Conservation (phyloP, 2,329 filamentous ascomycete genomes). For the Penicillium sp. region DNA sequence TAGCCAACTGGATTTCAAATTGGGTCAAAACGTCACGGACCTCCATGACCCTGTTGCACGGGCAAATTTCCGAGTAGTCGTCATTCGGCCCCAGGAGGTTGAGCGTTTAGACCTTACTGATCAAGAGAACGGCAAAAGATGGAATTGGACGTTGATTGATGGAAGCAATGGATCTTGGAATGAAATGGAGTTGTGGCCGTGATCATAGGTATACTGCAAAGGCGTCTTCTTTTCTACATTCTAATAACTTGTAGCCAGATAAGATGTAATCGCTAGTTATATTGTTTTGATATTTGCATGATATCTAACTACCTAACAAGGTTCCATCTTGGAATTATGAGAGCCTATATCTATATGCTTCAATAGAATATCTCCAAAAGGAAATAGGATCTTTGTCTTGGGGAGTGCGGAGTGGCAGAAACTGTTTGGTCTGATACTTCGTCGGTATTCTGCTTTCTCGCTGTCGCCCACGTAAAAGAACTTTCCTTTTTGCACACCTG, state of each 20-base stretch:
- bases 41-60: conserved; percentile 68
- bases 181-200: conserved; percentile 66
- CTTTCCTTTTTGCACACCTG: neutral
- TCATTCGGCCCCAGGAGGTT: conserved; percentile 77
- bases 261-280: too few relatives aligned
- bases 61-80: conserved; percentile 77
- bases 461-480: neutral
- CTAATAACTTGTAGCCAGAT: neutral
- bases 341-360: neutral
- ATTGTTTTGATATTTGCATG: neutral
- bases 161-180: conserved; percentile 56
- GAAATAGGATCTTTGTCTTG: neutral
- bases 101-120: conserved; percentile 71
- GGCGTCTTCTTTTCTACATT: accelerated
- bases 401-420: too few relatives aligned
- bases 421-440: neutral
- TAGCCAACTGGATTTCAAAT: conserved; percentile 42
- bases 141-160: conserved; percentile 62
- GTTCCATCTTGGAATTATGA: neutral
- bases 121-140: conserved; percentile 60
- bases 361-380: too few relatives aligned
- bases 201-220: conserved; percentile 10
- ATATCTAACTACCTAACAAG: neutral
- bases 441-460: too few relatives aligned
- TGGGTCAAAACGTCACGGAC: conserved; percentile 66